Evolutionary conservation across 2,329 filamentous ascomycete genomes (phyloP).

Genomic region (Nigrograna mackinnonii): DNA sequence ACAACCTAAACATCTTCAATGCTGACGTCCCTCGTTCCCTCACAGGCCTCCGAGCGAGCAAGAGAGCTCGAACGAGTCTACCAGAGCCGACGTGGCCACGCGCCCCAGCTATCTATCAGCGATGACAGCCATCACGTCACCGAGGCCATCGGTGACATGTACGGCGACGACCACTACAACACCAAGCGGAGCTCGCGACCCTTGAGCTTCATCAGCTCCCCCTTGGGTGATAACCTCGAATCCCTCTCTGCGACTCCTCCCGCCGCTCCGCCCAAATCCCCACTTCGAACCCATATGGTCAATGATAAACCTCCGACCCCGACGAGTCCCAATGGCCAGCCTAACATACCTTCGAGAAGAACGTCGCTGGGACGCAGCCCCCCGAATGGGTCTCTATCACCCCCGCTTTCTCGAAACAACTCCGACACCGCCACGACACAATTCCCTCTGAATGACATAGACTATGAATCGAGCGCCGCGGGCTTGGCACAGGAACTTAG

Average conservation of each 20-base stretch:
- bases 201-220: constrained; percentile 72
- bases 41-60: constrained; percentile 45
- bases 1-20: constrained; percentile 7
- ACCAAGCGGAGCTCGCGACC: constrained; percentile 64
- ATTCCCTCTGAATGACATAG: constrained; percentile 78
- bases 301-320: constrained; percentile 7
- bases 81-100: constrained; percentile 60
- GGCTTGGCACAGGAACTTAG: constrained; percentile 91
- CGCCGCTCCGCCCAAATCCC: constrained; percentile 45
- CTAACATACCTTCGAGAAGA: constrained; percentile 11
- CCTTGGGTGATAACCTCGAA: constrained; percentile 53
- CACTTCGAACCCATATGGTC: constrained; percentile 42
- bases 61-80: constrained; percentile 52
- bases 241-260: constrained; percentile 32
- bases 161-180: constrained; percentile 68
- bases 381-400: constrained; percentile 35
- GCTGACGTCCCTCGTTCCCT: constrained; percentile 31
- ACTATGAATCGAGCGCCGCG: constrained; percentile 86
- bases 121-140: constrained; percentile 94
- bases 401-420: constrained; percentile 41
- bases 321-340: constrained; percentile 22
- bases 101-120: constrained; percentile 70
- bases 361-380: constrained; percentile 15
- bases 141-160: constrained; percentile 88
- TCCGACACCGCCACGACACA: constrained; percentile 57